Evolutionary conservation across 2,329 filamentous ascomycete species (phyloP).

Genomic region (Colletotrichum falcatum): DNA sequence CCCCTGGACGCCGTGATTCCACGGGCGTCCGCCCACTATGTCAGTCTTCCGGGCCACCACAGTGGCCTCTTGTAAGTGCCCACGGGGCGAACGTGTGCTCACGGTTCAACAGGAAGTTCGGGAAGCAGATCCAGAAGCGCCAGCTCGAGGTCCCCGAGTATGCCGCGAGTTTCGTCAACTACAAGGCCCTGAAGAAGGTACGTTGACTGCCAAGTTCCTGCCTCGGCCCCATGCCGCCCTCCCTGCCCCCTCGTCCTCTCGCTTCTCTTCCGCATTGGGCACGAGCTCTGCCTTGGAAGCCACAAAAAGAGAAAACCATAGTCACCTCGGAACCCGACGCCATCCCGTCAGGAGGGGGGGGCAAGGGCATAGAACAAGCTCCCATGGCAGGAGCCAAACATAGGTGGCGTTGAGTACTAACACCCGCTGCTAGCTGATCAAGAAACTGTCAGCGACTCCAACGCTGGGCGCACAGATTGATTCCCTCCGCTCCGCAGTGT

Average conservation of each 20-base stretch:
- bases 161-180: slow-evolving; percentile 98
- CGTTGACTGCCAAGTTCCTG: slow-evolving; percentile 43
- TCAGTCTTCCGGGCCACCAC: slow-evolving; percentile 17
- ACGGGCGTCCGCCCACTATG: slow-evolving; percentile 34
- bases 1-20: slow-evolving; percentile 31
- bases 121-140: slow-evolving; percentile 98
- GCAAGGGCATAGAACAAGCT: slow-evolving; percentile 33
- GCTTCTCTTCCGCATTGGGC: slow-evolving; percentile 18
- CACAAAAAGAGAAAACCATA: slow-evolving; percentile 19
- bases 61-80: not conserved
- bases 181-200: slow-evolving; percentile 99
- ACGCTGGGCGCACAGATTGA: slow-evolving; percentile 83
- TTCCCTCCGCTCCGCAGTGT: slow-evolving; percentile 57
- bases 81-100: slow-evolving; percentile 7
- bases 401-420: slow-evolving; percentile 47
- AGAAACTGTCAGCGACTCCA: slow-evolving; percentile 94
- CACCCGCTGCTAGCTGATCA: slow-evolving; percentile 81
- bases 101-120: slow-evolving; percentile 85
- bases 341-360: slow-evolving; percentile 32
- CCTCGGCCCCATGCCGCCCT: slow-evolving; percentile 28
- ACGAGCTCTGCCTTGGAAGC: slow-evolving; percentile 10
- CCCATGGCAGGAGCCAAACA: slow-evolving; percentile 38
- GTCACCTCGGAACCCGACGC: slow-evolving; percentile 32
- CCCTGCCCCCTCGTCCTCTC: slow-evolving; percentile 6
- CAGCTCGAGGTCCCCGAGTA: slow-evolving; percentile 99